Evolutionary conservation across 2,329 filamentous ascomycete genomes (phyloP).

Genomic region (Fusarium clavum): DNA sequence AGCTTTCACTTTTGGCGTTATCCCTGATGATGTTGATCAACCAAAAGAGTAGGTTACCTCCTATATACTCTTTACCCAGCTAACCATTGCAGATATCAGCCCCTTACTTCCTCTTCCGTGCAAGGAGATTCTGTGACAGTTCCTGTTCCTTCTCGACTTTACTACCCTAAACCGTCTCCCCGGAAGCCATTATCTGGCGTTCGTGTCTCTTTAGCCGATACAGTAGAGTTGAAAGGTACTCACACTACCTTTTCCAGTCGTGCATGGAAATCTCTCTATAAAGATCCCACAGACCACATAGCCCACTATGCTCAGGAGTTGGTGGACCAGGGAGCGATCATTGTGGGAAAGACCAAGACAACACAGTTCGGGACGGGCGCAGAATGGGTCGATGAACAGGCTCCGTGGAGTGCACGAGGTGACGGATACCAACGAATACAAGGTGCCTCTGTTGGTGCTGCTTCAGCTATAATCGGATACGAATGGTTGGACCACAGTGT

Average conservation of each 20-base stretch:
- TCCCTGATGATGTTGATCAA: conserved; percentile 50
- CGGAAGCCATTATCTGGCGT: conserved; percentile 53
- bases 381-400: conserved; percentile 57
- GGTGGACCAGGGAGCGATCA: conserved; percentile 68
- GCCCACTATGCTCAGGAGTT: conserved; percentile 67
- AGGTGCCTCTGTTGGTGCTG: conserved; percentile 55
- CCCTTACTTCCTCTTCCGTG: conserved; percentile 45
- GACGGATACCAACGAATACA: conserved; percentile 58
- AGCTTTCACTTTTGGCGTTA: conserved; percentile 54
- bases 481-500: conserved; percentile 56
- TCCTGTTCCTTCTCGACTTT: conserved; percentile 55
- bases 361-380: conserved; percentile 58
- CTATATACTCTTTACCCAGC: not conserved
- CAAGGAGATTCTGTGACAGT: conserved; percentile 47
- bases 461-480: conserved; percentile 54
- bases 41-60: conserved; percentile 41
- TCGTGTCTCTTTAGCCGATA: conserved; percentile 53
- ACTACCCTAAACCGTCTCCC: conserved; percentile 45
- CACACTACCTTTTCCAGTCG: conserved; percentile 68
- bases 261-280: conserved; percentile 67
- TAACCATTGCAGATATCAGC: conserved; percentile 48
- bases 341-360: conserved; percentile 66
- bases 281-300: no score
- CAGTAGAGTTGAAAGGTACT: conserved; percentile 58
- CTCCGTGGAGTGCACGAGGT: conserved; percentile 60